These are phyloP conservation scores for Alternaria longipes DNA, from an alignment of 2,329 filamentous ascomycete species.

Conservation along the genomic window DNA sequence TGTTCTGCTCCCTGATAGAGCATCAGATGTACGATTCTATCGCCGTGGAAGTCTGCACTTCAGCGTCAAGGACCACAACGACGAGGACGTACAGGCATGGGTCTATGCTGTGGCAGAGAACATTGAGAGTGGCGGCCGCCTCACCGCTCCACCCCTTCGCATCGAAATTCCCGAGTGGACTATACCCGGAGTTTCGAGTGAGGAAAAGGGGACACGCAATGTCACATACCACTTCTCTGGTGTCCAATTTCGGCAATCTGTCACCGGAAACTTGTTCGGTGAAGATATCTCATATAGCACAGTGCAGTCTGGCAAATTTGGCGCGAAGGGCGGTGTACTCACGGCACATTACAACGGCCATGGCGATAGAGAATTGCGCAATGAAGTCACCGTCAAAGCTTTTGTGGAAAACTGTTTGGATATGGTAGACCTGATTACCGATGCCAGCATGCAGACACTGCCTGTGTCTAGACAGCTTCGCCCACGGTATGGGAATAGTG, in stretches of 20 bases:
- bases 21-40: slow-evolving; percentile 42
- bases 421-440: slow-evolving; percentile 33
- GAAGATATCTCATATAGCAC: slow-evolving; percentile 28
- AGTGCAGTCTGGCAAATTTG: slow-evolving; percentile 42
- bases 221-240: slow-evolving; percentile 43
- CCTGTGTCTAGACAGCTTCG: slow-evolving; percentile 20
- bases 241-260: slow-evolving; percentile 40
- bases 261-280: slow-evolving; percentile 24
- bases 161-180: slow-evolving; percentile 44
- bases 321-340: slow-evolving; percentile 32
- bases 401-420: slow-evolving; percentile 33
- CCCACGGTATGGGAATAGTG: slow-evolving; percentile 25
- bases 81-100: slow-evolving; percentile 30
- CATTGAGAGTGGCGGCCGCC: slow-evolving; percentile 38
- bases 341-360: slow-evolving; percentile 21
- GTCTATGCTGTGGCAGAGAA: slow-evolving; percentile 30
- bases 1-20: slow-evolving; percentile 43
- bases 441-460: slow-evolving; percentile 28
- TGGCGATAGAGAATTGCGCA: slow-evolving; percentile 9
- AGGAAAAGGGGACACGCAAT: slow-evolving; percentile 16
- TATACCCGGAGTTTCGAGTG: slow-evolving; percentile 25
- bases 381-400: slow-evolving; percentile 17
- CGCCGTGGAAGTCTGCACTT: slow-evolving; percentile 27
- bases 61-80: slow-evolving; percentile 9
- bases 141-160: slow-evolving; percentile 40